Conservation (phyloP, 306 rosid genomes). For the Bauhinia variegata region DNA sequence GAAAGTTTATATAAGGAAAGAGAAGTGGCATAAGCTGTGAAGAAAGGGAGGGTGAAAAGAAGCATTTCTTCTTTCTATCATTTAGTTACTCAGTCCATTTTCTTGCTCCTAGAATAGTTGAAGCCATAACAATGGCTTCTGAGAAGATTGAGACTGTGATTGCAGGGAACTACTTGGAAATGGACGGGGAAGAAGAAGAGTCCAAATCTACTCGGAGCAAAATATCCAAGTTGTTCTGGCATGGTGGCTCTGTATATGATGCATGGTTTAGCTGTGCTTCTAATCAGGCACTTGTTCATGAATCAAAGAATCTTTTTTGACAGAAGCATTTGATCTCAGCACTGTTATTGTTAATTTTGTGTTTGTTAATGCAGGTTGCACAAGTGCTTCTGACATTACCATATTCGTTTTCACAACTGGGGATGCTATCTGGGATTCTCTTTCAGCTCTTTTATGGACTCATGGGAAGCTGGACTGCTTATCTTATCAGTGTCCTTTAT, state of each 20-base stretch:
- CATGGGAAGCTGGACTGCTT: slow-evolving; percentile 99
- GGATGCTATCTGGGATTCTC: slow-evolving; percentile 86
- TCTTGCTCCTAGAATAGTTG: slow-evolving; percentile 37
- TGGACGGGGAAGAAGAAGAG: slow-evolving; percentile 78
- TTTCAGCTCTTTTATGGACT: slow-evolving; percentile 95
- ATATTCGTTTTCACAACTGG: slow-evolving; percentile 94
- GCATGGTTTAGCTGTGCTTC: slow-evolving; percentile 99
- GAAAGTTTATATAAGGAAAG: slow-evolving; percentile 37
- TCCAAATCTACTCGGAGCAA: slow-evolving; percentile 59
- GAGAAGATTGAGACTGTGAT: slow-evolving; percentile 96
- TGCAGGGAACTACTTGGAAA: slow-evolving; percentile 90
- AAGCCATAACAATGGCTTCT: slow-evolving; percentile 72
- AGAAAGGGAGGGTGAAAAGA: slow-evolving; percentile 35
- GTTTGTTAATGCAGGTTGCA: slow-evolving; percentile 70
- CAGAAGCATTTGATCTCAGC: not conserved
- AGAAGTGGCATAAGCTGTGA: no score
- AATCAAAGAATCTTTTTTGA: slow-evolving; percentile 5
- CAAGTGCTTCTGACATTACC: slow-evolving; percentile 97
- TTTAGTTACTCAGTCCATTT: slow-evolving; percentile 49
- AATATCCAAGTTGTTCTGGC: slow-evolving; percentile 74
- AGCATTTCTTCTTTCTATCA: slow-evolving; percentile 48
- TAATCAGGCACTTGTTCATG: slow-evolving; percentile 66
- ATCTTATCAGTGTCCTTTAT: slow-evolving; percentile 87
- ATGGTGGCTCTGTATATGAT: slow-evolving; percentile 98
- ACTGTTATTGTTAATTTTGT: slow-evolving; percentile 23